Evolutionary conservation across 2,329 filamentous ascomycete genomes (phyloP), one percentile per base, ranked within the genome.

Genomic region (Arthrobotrys conoides): DNA sequence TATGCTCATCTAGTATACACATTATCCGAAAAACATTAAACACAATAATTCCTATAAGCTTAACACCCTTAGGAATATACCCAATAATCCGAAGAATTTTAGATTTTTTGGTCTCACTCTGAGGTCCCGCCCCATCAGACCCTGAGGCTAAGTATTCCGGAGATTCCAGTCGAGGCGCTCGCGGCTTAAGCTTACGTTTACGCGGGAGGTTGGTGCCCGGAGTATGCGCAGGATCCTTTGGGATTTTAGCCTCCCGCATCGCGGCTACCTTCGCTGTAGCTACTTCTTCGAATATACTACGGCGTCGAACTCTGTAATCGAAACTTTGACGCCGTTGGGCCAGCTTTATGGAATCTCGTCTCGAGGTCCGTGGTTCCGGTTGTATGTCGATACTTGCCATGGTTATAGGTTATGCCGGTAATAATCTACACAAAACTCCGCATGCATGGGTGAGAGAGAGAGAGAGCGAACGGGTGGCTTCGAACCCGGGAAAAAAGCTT

Each of bases 1-100:
- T 24, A n/a, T 24, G 20, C 3, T 61, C 20, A 5, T 61, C 57
- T 27, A 61, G 9, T 14, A 61, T 61, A 9, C 57, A 61, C 18
- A 61, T 61, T 27, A 61, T 24, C 20, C 57, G 57, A 27, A 61
- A 61, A 44, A 61, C 41, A 12, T 61, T 61, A 41, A 22, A 61
- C 10, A 12, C 12, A 27, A 61, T 20, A 27, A 61, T 12, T 12
- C 33, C 57, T 2, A 27, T 16, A 16, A 61, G 14, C 12, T 61
- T 61, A 18, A 61, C 1, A 0, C 57, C 57, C 4, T 18, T 61
- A 20, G 20, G 5, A 18, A 61, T 44, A 41, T 41, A 41, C 12
- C 14, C 14, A 41, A 16, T 16, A 16, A 38, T 22, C n/a, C 8
- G 33, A 41, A 59, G 4, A 4, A 16, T 16, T 20, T 22, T 41